Conservation (phyloP, 225 moss, liverwort and hornwort genomes). For the Physcomitrium patens region DNA sequence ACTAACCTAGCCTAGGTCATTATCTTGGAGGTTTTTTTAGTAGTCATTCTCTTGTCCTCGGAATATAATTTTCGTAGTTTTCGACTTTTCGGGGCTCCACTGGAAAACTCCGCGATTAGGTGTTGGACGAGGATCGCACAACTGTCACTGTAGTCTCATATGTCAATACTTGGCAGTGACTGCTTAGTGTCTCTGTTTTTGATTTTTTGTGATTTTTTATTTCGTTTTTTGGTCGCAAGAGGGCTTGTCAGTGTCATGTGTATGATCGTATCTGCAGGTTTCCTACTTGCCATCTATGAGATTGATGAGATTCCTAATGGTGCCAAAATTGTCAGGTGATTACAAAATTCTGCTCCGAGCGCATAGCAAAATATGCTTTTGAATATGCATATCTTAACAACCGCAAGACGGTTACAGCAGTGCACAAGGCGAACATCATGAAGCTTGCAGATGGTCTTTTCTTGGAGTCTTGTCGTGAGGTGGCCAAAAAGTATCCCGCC, state of each 20-base stretch:
- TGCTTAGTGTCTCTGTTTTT: neutral
- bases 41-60: neutral
- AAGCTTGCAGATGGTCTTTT: slow-evolving; percentile 99
- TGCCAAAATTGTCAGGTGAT: slow-evolving; percentile 77
- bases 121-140: neutral
- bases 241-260: neutral
- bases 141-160: neutral
- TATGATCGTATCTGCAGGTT: slow-evolving; percentile 4
- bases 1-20: slow-evolving; percentile 33
- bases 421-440: slow-evolving; percentile 99
- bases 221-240: neutral
- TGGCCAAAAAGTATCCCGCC: slow-evolving; percentile 85
- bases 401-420: slow-evolving; percentile 97
- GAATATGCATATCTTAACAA: slow-evolving; percentile 99
- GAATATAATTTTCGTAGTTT: neutral
- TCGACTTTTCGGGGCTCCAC: slow-evolving; percentile 24
- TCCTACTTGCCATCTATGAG: neutral
- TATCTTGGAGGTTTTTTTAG: neutral
- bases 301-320: slow-evolving; percentile 30
- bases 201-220: neutral
- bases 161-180: neutral
- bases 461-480: slow-evolving; percentile 94
- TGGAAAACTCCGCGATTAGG: neutral
- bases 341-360: slow-evolving; percentile 97
- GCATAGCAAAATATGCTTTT: slow-evolving; percentile 97